Conservation (phyloP, 202 grass and related monocot genomes). For the Eragrostis tef region DNA sequence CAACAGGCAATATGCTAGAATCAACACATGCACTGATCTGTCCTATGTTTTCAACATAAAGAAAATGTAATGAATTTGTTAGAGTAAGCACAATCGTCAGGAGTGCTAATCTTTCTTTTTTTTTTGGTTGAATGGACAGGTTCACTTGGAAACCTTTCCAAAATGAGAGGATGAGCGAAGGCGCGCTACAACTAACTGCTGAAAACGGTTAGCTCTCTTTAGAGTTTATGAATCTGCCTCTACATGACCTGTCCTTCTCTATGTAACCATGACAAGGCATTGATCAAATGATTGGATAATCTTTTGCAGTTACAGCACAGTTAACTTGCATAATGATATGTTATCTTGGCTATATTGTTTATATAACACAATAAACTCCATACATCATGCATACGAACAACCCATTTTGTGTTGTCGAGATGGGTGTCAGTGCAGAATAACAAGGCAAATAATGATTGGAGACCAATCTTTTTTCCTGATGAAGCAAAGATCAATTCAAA, state of each 20-base stretch:
- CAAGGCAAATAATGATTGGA: no score
- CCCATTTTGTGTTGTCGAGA: background rate
- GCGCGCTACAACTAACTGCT: no score
- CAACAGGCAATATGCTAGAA: background rate
- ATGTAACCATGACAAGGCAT: background rate
- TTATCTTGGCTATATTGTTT: background rate
- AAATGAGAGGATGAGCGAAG: no score
- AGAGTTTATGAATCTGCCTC: background rate
- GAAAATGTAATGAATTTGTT: slow-evolving; percentile 17
- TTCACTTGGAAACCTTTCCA: background rate
- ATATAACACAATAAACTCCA: background rate
- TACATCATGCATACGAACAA: background rate
- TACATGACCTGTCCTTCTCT: background rate
- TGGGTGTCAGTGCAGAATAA: background rate
- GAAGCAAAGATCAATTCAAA: background rate
- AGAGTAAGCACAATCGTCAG: slow-evolving; percentile 15
- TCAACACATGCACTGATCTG: background rate
- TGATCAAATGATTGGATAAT: slow-evolving; percentile 2
- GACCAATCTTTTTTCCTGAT: background rate
- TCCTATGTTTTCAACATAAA: slow-evolving; percentile 28
- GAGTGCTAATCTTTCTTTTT: background rate
- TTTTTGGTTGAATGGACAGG: slow-evolving; percentile 10
- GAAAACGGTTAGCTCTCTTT: background rate
- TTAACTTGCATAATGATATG: slow-evolving; percentile 4
- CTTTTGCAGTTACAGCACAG: background rate